Conservation (phyloP, 2,329 filamentous ascomycete species). For the Nemania serpens region DNA sequence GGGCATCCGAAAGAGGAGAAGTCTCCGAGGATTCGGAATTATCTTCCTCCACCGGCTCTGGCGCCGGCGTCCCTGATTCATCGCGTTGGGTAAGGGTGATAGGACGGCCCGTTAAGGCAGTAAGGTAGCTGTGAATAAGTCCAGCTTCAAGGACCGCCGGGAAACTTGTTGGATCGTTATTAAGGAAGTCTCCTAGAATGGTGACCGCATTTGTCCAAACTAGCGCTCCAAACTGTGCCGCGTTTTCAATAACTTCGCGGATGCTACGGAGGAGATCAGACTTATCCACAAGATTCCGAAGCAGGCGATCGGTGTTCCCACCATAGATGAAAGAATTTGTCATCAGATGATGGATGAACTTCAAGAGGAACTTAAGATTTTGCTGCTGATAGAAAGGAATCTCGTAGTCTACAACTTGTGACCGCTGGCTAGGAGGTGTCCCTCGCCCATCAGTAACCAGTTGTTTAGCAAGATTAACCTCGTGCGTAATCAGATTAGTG, state of each 20-base stretch:
- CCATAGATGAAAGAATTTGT: constrained; percentile 69
- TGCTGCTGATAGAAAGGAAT: constrained; percentile 94
- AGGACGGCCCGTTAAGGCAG: constrained; percentile 70
- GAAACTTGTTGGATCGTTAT: constrained; percentile 98
- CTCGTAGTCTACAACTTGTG: constrained; percentile 86
- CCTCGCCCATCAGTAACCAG: constrained; percentile 71
- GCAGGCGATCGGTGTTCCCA: constrained; percentile 84
- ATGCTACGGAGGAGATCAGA: constrained; percentile 80
- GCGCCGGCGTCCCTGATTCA: constrained; percentile 39
- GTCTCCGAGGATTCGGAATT: constrained; percentile 45
- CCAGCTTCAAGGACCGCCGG: constrained; percentile 93
- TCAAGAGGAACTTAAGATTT: constrained; percentile 89
- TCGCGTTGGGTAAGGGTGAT: constrained; percentile 46
- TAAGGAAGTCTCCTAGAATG: constrained; percentile 93
- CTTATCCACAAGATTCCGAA: constrained; percentile 94
- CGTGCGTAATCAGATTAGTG: constrained; percentile 80
- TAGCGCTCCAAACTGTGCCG: constrained; percentile 80
- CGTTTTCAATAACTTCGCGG: constrained; percentile 79
- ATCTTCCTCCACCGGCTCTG: constrained; percentile 43
- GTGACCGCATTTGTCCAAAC: constrained; percentile 96
- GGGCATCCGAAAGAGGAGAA: constrained; percentile 46
- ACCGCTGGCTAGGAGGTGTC: constrained; percentile 71
- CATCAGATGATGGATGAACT: constrained; percentile 97
- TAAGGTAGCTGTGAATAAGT: constrained; percentile 82
- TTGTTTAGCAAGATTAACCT: constrained; percentile 72